phyloP scores from a whole-genome alignment of 805 yeast genomes.

The Maudiozyma bulderi region DNA sequence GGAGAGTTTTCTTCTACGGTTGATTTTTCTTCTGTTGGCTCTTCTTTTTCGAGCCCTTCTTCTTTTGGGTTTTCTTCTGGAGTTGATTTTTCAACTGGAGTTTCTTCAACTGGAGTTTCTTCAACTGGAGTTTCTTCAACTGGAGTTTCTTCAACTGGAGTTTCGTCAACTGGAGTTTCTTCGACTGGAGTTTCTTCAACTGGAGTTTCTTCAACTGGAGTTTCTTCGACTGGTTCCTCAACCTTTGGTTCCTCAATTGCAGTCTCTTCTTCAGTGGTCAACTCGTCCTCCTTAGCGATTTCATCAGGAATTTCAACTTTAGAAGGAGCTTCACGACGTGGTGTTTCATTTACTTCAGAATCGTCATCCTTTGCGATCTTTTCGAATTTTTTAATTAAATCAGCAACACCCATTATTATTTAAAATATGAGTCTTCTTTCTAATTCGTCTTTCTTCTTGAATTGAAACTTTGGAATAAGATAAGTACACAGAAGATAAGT shows the following conservation, averaged over 20 bases:
- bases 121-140: constrained; percentile 5
- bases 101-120: constrained; percentile 5
- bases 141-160: background rate
- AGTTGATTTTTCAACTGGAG: constrained; percentile 1
- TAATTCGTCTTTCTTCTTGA: background rate
- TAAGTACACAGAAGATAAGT: no score
- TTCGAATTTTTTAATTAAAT: constrained; percentile 30
- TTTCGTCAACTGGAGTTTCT: constrained; percentile 1
- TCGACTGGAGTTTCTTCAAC: background rate
- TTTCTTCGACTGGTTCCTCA: constrained; percentile 6
- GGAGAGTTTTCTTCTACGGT: constrained; percentile 2
- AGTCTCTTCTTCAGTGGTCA: constrained; percentile 3
- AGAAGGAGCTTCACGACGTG: background rate
- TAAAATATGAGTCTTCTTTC: no score
- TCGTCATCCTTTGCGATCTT: constrained; percentile 15
- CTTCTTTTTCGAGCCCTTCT: constrained; percentile 4
- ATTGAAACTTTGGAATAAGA: no score
- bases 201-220: constrained; percentile 1
- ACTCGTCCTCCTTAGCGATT: background rate
- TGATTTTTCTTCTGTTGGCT: constrained; percentile 3
- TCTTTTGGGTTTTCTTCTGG: background rate
- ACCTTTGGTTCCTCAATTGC: constrained; percentile 5
- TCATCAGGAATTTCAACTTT: background rate
- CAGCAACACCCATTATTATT: constrained; percentile 30
- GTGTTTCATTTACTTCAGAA: background rate